Evolutionary conservation across 2,329 filamentous ascomycete genomes (phyloP), one percentile per base, ranked within the genome.

Genomic region (Periconia sp.): DNA sequence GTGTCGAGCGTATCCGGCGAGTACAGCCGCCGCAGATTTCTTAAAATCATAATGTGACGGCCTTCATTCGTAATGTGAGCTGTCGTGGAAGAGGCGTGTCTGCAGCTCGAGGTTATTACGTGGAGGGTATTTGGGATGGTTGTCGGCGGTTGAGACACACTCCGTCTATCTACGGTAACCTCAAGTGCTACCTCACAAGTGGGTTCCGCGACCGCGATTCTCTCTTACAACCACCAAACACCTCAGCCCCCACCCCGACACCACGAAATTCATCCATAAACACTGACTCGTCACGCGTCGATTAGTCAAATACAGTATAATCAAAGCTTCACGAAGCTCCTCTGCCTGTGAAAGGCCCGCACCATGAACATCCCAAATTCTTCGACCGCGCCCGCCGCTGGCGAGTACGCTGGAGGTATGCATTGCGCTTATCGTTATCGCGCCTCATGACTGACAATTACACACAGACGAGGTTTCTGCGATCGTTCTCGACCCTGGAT

Each of bases 401-500:
- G 74, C 57, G 77, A 80, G 63, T 80, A 79, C 57, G 77, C 75
- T 43, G 77, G 77, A 70, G 75, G 75, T 76, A 67, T 49, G 31
- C 47, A 44, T 52, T 50, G 30, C 53, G 42, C 42, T 33, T 17
- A 23, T 17, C 45, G 58, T 53, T 57, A 57, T 33, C 14, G 41
- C 8, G 18, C 20, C 10, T 27, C 17, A 17, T 48, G 47, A 17
- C 60, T 66, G 43, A 64, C 66, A 9, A 15, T 14, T 14, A 2
- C 23, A 3, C 30, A 31, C 46, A 96, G 94, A 99, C 81, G 94
- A 99, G 80, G 92, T 99, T 61, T 95, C 92, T 35, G 95, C 95
- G 49, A 89, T 99, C 64, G 91, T 99, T 37, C 90, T 99, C 70
- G 94, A 99, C 72, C 90, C 94, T 2, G 94, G 95, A 57, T 97